phyloP scores from a whole-genome alignment of 2,329 filamentous ascomycete species.

The Talaromyces sp. region DNA sequence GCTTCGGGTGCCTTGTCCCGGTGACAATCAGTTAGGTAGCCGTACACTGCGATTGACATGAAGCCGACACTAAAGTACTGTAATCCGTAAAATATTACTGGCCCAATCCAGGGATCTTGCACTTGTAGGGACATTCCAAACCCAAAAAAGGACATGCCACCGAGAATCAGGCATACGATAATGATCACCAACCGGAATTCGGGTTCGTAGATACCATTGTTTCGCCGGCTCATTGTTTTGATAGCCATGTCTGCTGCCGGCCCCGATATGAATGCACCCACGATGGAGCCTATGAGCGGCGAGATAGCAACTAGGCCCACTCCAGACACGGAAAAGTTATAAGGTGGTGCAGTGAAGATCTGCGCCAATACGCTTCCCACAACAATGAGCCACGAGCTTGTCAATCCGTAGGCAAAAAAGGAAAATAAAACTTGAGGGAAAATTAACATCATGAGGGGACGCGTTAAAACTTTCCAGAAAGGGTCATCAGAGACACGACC shows the following conservation, averaged over 20 bases:
- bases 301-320: slow-evolving; percentile 2
- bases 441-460: slow-evolving; percentile 26
- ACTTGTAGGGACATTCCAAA: slow-evolving; percentile 15
- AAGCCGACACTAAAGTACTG: slow-evolving; percentile 10
- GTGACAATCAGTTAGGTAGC: slow-evolving; percentile 30
- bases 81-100: slow-evolving; percentile 8
- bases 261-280: slow-evolving; percentile 3
- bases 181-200: slow-evolving; percentile 12
- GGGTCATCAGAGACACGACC: not conserved
- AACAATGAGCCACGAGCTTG: slow-evolving; percentile 1
- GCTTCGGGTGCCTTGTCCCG: slow-evolving; percentile 28
- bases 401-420: slow-evolving; percentile 2
- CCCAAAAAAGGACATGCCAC: slow-evolving; percentile 18
- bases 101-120: slow-evolving; percentile 8
- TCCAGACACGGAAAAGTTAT: slow-evolving; percentile 4
- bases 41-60: slow-evolving; percentile 20
- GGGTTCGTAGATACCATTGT: slow-evolving; percentile 2
- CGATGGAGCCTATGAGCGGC: slow-evolving; percentile 1
- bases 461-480: slow-evolving; percentile 17
- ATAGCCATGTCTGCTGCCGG: slow-evolving; percentile 1
- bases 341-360: not conserved
- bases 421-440: slow-evolving; percentile 7
- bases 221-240: not conserved
- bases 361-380: slow-evolving; percentile 1
- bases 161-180: slow-evolving; percentile 16